Base-by-base conservation (phyloP, 306 rosid genomes). In the Hippophae tibetana region DNA sequence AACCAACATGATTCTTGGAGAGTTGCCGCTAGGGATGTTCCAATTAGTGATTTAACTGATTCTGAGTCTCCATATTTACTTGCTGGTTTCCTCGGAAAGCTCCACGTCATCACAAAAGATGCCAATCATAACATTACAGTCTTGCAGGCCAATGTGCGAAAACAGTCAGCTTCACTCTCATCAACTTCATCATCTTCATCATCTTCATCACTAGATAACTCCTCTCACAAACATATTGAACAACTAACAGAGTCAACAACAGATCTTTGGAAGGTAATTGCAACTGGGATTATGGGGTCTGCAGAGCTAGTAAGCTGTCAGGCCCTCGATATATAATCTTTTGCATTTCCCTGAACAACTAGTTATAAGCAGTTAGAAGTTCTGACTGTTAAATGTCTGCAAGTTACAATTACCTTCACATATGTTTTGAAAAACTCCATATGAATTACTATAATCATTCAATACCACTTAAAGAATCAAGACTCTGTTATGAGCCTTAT, bases 31-130 rank as follows among this genome's bases (percentile, higher is more conserved):
- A 93, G 90, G 67, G 84, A 85, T 71, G 87, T 92, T 44, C 95
- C 98, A 5, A 82, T 87, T 67, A 78, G 75, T 66, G 95, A 82
- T 74, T 78, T 77, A 52, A 77, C 84, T 61, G 96, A 84, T 67
- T 83, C 98, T 51, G 96, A 92, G 38, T 87, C 96, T 61, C 95
- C 96, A 5, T 87, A 81, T 78, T 68, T 92, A 52, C 96, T 92
- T 57, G 85, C 98, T 69, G 95, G 96, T 69, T 85, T 85, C 62
- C 89, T 78, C 58, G 89, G 92, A 56, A 85, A 81, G 79, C 96
- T 92, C 56, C 96, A 92, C 66, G 85, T 92, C 73, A 80, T 92
- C 58, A 87, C 98, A 47, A 92, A 87, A 79, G 94, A 87, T 69
- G 77, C 75, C 59, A 73, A 75, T 69, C 90, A 75, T 66, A 64